Conservation (phyloP, 495 filamentous ascomycete genomes). For the Aspergillus diversus region DNA sequence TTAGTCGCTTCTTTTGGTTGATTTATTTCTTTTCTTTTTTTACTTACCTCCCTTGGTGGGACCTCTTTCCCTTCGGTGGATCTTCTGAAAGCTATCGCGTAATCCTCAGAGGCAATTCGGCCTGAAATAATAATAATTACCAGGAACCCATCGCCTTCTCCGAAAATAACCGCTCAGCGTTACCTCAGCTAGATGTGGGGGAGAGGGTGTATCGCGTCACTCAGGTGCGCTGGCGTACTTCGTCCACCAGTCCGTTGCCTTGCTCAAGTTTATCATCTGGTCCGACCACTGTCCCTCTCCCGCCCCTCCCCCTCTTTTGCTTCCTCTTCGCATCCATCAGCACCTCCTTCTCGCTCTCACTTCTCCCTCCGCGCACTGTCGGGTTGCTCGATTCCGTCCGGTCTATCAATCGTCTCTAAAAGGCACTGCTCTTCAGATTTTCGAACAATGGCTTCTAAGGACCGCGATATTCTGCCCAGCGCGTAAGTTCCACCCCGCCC, state of each 20-base stretch:
- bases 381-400: conserved; percentile 24
- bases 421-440: conserved; percentile 45
- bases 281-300: conserved; percentile 30
- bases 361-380: conserved; percentile 27
- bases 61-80: background rate
- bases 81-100: too few species aligned
- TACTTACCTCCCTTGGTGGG: background rate
- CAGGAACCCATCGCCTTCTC: background rate
- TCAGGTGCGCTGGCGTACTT: conserved; percentile 35
- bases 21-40: background rate
- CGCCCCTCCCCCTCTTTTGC: conserved; percentile 23
- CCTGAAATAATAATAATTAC: background rate
- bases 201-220: conserved; percentile 40
- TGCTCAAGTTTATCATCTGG: conserved; percentile 30
- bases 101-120: too few species aligned
- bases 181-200: conserved; percentile 41
- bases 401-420: conserved; percentile 20
- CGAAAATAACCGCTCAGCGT: conserved; percentile 12
- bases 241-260: conserved; percentile 25
- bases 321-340: conserved; percentile 15
- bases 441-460: conserved; percentile 49
- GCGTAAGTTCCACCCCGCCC: conserved; percentile 40
- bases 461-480: conserved; percentile 58
- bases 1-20: conserved; percentile 1
- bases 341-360: conserved; percentile 32